Evolutionary conservation across 495 filamentous ascomycete species (phyloP).

Genomic region (Xylaria cubensis): DNA sequence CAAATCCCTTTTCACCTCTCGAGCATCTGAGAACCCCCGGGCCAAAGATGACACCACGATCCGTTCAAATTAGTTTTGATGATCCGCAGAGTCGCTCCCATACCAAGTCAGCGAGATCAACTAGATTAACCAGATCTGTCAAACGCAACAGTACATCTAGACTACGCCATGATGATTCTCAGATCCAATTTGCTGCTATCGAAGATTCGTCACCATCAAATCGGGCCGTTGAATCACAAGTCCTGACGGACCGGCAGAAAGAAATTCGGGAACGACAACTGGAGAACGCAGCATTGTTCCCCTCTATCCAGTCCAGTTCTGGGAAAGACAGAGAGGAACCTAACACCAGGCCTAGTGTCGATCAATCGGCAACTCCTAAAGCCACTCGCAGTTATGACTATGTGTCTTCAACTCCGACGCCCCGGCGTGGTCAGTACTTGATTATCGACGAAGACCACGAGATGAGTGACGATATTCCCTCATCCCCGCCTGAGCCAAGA

Average conservation of each 20-base stretch:
- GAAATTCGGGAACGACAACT: slow-evolving; percentile 72
- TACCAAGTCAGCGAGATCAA: slow-evolving; percentile 10
- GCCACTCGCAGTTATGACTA: slow-evolving; percentile 56
- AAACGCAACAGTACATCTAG: slow-evolving; percentile 43
- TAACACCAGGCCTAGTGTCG: slow-evolving; percentile 18
- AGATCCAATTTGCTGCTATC: slow-evolving; percentile 75
- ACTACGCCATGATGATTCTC: slow-evolving; percentile 76
- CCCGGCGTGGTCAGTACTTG: slow-evolving; percentile 56
- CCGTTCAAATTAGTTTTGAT: slow-evolving; percentile 32
- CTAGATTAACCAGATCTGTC: slow-evolving; percentile 23
- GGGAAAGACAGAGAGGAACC: slow-evolving; percentile 31
- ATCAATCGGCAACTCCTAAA: slow-evolving; percentile 49
- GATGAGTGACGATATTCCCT: slow-evolving; percentile 53
- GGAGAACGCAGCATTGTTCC: slow-evolving; percentile 73
- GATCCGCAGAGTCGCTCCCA: neutral
- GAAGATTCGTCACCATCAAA: slow-evolving; percentile 58
- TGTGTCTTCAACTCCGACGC: slow-evolving; percentile 84
- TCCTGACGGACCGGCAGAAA: slow-evolving; percentile 75
- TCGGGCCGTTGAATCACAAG: slow-evolving; percentile 61
- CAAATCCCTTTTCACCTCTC: slow-evolving; percentile 31
- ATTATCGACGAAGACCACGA: slow-evolving; percentile 49
- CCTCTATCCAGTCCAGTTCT: slow-evolving; percentile 70
- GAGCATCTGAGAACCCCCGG: slow-evolving; percentile 24
- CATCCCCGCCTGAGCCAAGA: slow-evolving; percentile 60
- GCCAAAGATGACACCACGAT: slow-evolving; percentile 29